These are phyloP conservation scores for Tulasnella sp. DNA, from an alignment of 768 basidiomycete species.

Conservation along the genomic window DNA sequence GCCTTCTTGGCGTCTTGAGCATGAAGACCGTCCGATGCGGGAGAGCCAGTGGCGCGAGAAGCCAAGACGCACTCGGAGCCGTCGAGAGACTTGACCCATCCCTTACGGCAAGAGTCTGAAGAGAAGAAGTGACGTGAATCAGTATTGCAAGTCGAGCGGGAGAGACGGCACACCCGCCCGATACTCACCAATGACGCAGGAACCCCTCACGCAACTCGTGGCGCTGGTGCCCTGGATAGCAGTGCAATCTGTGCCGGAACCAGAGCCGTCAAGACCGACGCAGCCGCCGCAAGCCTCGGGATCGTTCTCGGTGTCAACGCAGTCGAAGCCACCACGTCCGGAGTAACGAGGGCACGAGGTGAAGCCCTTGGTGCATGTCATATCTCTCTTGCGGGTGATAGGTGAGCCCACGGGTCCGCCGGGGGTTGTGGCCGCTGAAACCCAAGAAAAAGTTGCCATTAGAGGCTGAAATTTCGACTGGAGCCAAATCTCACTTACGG, in stretches of 20 bases:
- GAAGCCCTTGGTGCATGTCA: constrained; percentile 10
- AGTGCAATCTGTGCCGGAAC: constrained; percentile 50
- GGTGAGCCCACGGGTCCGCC: neutral
- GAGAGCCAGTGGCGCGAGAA: neutral
- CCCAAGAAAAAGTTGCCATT: neutral
- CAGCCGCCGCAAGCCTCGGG: constrained; percentile 30
- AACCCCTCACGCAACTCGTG: constrained; percentile 45
- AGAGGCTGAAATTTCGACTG: neutral
- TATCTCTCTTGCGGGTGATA: constrained; percentile 13
- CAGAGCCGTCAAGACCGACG: constrained; percentile 3
- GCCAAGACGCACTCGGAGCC: neutral
- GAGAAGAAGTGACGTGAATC: neutral
- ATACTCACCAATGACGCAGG: constrained; percentile 39
- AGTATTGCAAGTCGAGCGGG: neutral
- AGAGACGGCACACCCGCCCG: neutral
- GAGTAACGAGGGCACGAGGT: neutral
- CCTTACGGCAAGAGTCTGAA: constrained; percentile 5
- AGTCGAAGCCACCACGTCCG: constrained; percentile 24
- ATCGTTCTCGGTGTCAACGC: constrained; percentile 24
- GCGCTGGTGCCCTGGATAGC: constrained; percentile 48
- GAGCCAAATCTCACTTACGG: neutral
- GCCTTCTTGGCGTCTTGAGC: no score
- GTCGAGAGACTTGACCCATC: constrained; percentile 11
- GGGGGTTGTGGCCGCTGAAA: neutral
- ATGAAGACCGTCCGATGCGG: neutral